Conservation (phyloP, 2,329 filamentous ascomycete genomes). For the Hortaea sp. region DNA sequence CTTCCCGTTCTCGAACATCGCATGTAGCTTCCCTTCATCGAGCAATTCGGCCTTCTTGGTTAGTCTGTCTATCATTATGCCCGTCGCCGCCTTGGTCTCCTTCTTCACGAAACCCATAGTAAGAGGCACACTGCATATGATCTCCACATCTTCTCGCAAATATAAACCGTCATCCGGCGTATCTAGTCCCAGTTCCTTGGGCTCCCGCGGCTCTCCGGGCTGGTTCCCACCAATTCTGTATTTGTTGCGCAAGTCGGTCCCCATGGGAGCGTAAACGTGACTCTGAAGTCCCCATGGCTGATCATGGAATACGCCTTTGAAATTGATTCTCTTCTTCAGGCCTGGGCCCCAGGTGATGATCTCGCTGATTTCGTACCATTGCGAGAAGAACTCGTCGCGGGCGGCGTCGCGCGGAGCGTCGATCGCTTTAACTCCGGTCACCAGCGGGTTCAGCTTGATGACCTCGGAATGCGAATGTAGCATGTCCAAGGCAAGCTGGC, state of each 20-base stretch:
- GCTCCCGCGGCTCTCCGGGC: slow-evolving; percentile 54
- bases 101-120: slow-evolving; percentile 56
- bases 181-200: slow-evolving; percentile 53
- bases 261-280: slow-evolving; percentile 59
- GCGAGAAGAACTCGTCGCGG: slow-evolving; percentile 61
- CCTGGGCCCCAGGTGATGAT: slow-evolving; percentile 59
- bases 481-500: slow-evolving; percentile 62
- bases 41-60: slow-evolving; percentile 59
- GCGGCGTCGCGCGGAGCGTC: slow-evolving; percentile 57
- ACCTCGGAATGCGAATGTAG: slow-evolving; percentile 53
- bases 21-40: slow-evolving; percentile 54
- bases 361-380: slow-evolving; percentile 64
- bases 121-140: slow-evolving; percentile 54
- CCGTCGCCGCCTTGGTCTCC: slow-evolving; percentile 56
- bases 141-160: slow-evolving; percentile 60
- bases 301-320: slow-evolving; percentile 63
- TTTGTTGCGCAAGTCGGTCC: slow-evolving; percentile 56
- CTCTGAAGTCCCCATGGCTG: slow-evolving; percentile 63
- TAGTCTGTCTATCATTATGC: slow-evolving; percentile 57
- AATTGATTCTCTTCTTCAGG: slow-evolving; percentile 54
- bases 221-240: slow-evolving; percentile 61
- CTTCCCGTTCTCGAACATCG: slow-evolving; percentile 57
- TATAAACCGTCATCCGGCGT: slow-evolving; percentile 57
- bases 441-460: slow-evolving; percentile 60
- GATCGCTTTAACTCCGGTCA: slow-evolving; percentile 53